phyloP scores from a whole-genome alignment of 495 filamentous ascomycete genomes.

The Penicillium lagena region DNA sequence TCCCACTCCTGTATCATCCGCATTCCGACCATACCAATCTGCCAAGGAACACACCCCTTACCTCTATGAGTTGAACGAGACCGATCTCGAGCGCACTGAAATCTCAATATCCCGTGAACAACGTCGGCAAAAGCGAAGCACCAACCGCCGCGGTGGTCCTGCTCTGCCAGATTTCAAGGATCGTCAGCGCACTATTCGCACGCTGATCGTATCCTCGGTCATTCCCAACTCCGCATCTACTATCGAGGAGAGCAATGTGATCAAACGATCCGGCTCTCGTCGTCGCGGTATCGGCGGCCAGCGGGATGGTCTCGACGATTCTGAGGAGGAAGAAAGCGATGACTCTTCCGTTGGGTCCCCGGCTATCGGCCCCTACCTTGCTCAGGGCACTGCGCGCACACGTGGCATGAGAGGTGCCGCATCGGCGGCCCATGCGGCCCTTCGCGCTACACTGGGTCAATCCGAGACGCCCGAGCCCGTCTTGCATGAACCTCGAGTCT shows the following conservation, averaged over 20 bases:
- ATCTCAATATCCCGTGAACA: slow-evolving; percentile 89
- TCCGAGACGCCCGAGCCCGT: slow-evolving; percentile 83
- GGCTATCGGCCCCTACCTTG: slow-evolving; percentile 58
- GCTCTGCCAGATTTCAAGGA: slow-evolving; percentile 94
- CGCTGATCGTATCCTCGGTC: slow-evolving; percentile 81
- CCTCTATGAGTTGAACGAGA: slow-evolving; percentile 87
- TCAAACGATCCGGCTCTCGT: slow-evolving; percentile 62
- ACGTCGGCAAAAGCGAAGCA: slow-evolving; percentile 86
- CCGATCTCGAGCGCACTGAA: slow-evolving; percentile 84
- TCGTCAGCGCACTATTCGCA: slow-evolving; percentile 83
- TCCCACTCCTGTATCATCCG: slow-evolving; percentile 70
- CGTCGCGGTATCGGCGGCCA: slow-evolving; percentile 40
- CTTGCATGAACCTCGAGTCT: slow-evolving; percentile 64
- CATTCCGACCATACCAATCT: slow-evolving; percentile 83
- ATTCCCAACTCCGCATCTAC: slow-evolving; percentile 77
- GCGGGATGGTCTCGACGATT: slow-evolving; percentile 61
- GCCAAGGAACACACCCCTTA: slow-evolving; percentile 91
- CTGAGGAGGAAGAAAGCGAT: slow-evolving; percentile 82
- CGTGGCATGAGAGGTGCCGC: slow-evolving; percentile 81
- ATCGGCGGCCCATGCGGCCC: slow-evolving; percentile 67
- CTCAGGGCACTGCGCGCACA: slow-evolving; percentile 76
- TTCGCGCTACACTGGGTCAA: slow-evolving; percentile 69
- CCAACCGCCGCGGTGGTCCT: slow-evolving; percentile 91
- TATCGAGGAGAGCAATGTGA: slow-evolving; percentile 80
- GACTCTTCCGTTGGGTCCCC: slow-evolving; percentile 84